A percentile compares a stretch with the other conserved stretches of the same genome.
These are phyloP conservation scores for Acrocalymma vagum DNA, from an alignment of 2,329 filamentous ascomycete genomes.

Conservation along the genomic window DNA sequence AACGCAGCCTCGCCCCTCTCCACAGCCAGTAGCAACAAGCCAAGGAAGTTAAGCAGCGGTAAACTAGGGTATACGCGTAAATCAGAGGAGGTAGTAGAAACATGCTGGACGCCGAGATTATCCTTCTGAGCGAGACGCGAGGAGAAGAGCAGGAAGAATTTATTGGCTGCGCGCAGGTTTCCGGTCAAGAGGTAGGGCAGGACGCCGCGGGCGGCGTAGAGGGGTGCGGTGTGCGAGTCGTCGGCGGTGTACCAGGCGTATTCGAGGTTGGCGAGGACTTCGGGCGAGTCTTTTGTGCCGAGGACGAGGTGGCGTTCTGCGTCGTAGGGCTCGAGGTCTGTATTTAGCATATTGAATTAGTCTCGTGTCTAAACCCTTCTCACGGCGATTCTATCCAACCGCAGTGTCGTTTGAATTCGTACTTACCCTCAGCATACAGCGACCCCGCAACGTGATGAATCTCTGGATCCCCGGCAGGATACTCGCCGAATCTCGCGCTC, in stretches of 20 bases:
- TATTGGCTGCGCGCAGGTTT: conserved; percentile 89
- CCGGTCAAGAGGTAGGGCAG: conserved; percentile 91
- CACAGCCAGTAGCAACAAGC: conserved; percentile 81
- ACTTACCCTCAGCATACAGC: conserved; percentile 84
- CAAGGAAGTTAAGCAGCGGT: conserved; percentile 95
- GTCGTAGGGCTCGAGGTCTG: conserved; percentile 89
- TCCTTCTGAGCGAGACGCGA: conserved; percentile 69
- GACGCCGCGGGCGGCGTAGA: conserved; percentile 86
- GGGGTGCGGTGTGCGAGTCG: conserved; percentile 84
- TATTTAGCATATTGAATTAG: too few relatives aligned
- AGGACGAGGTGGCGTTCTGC: conserved; percentile 90
- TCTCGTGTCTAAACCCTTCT: conserved; percentile 3
- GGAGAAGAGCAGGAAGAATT: conserved; percentile 80
- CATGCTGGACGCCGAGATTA: conserved; percentile 78
- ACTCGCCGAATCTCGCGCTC: conserved; percentile 86
- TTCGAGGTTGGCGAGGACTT: conserved; percentile 81
- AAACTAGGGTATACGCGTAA: conserved; percentile 86
- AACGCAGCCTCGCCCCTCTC: conserved; percentile 81
- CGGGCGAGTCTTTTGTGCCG: conserved; percentile 87
- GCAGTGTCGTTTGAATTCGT: conserved; percentile 11
- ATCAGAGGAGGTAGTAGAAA: conserved; percentile 77
- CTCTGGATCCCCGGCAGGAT: conserved; percentile 91
- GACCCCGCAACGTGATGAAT: conserved; percentile 91
- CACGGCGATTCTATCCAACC: too few relatives aligned
- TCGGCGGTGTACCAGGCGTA: conserved; percentile 94